Evolutionary conservation across 169 alveolate species (phyloP), one percentile per base, ranked within the genome.

Genomic region (Pseudocohnilembus persalinus): DNA sequence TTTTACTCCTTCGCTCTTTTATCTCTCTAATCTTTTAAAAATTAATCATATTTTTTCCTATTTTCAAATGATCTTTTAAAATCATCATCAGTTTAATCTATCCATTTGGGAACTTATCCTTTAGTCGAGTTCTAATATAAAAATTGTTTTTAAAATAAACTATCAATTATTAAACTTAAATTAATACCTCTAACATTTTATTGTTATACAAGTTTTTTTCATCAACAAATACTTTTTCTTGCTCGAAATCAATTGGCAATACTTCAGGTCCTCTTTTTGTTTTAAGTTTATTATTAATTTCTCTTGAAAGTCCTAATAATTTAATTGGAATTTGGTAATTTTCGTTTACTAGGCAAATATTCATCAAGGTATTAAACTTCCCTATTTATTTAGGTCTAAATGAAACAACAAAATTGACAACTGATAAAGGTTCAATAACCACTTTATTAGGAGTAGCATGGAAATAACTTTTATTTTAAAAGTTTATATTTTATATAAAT

Each of bases 331-430:
- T 88, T 84, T 91, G 88, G 88, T 94, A 96, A 83, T 88, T 83
- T 74, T 91, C 93, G 76, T 92, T 92, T 0, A 96, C 91, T 31
- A 94, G 81, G 65, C 88, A 88, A 74, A 96, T 83, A 27, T 88
- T 82, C 83, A 96, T 84, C 15, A 82, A 82, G n/a, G 89, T 83
- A 1, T 88, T 89, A 83, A 96, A 94, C 68, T 91, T 88, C 31
- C 98, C 98, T 49, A 94, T 88, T 76, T 90, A 88, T 89, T 93
- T 94, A 26, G 96, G 97, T 82, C 91, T 94, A 75, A 93, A 95
- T 74, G 93, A 88, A 4, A 93, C 93, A 78, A 91, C 90, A 31
- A 95, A 89, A 0, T 89, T 65, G 76, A 88, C 90, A 33, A 83
- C 86, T 29, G 90, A 90, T 1, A 92, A 94, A 64, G 96, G 96